Evolutionary conservation across 2,329 filamentous ascomycete genomes (phyloP), one percentile per base, ranked within the genome.

Genomic region (Zalaria obscura): DNA sequence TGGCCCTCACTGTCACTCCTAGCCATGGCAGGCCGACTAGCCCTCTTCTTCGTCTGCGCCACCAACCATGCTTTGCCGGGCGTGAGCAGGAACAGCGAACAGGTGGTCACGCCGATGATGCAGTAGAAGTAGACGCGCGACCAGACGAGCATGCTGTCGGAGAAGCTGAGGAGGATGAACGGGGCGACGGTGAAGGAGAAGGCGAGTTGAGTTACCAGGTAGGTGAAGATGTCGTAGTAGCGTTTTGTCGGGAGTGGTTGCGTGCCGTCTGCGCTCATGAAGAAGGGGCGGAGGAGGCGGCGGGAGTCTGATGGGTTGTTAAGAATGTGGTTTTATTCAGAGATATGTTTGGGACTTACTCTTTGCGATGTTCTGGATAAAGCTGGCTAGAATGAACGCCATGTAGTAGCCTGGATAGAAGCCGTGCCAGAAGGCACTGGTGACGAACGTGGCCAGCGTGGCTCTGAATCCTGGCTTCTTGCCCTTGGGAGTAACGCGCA

Each of bases 361-460:
- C 69, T 98, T 98, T 42, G 91, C 88, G 11, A 80, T 80, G 2
- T 87, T 95, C 58, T 98, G 91, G 27, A 95, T 75, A 50, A 98
- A 83, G 47, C 86, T 87, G 1, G 84, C 91, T 5, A 96, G 71
- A 34, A 96, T 66, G 55, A 98, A 98, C 4, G 82, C 74, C 46
- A 98, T 65, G 60, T 96, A 96, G 62, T 98, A 98, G 4, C 91
- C 91, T 0, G 91, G 89, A 51, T 93, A 93, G 63, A 98, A 98
- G 27, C 91, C 91, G 56, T 98, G 91, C 91, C 91, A 98, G 51
- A 96, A 80, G 3, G 91, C 89, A 55, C 87, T 94, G 18, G 91
- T 96, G 5, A 78, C 75, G 58, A 98, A 98, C 0, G 91, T 98
- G 29, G 87, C 86, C 67, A 98, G 67, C 54, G 83, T 96, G 39